Evolutionary conservation across 2,329 filamentous ascomycete species (phyloP).

Genomic region (Neocatenulostroma microsporum): DNA sequence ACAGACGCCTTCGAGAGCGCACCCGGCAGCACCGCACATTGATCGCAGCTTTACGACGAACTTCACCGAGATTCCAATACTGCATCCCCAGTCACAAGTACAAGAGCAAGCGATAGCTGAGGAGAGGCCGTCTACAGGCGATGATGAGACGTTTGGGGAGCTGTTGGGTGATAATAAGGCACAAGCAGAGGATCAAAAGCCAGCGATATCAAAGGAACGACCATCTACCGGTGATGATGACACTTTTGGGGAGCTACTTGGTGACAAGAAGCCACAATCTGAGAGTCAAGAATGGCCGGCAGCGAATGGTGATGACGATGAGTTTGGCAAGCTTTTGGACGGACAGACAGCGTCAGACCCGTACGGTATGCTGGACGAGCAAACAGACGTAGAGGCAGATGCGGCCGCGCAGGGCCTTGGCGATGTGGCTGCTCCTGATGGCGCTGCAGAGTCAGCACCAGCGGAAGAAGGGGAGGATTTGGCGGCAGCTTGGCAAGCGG

Average conservation of each 20-base stretch:
- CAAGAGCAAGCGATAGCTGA: slow-evolving; percentile 5
- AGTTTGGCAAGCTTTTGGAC: slow-evolving; percentile 8
- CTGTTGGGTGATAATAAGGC: slow-evolving; percentile 15
- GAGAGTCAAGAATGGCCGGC: slow-evolving; percentile 5
- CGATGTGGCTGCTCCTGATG: slow-evolving; percentile 6
- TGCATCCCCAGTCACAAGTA: slow-evolving; percentile 6
- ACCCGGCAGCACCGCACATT: slow-evolving; percentile 13
- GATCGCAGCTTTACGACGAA: slow-evolving; percentile 28
- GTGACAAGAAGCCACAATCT: slow-evolving; percentile 7
- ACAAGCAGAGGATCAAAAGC: slow-evolving; percentile 10
- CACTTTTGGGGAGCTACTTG: slow-evolving; percentile 26
- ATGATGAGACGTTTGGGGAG: slow-evolving; percentile 28
- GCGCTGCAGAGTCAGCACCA: slow-evolving; percentile 4
- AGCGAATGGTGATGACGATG: slow-evolving; percentile 6
- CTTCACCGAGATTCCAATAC: slow-evolving; percentile 21
- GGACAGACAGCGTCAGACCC: background rate
- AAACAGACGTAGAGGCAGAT: slow-evolving; percentile 2
- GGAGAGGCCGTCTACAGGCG: slow-evolving; percentile 24
- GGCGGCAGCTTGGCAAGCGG: slow-evolving; percentile 74
- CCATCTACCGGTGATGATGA: slow-evolving; percentile 27
- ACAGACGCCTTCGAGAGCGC: slow-evolving; percentile 13
- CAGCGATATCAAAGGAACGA: no score
- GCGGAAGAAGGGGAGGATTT: slow-evolving; percentile 50
- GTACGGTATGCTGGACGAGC: no score
- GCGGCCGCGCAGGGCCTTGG: slow-evolving; percentile 4